Conservation (phyloP, 352 stramenopile genomes). For the Saprolegnia diclina region DNA sequence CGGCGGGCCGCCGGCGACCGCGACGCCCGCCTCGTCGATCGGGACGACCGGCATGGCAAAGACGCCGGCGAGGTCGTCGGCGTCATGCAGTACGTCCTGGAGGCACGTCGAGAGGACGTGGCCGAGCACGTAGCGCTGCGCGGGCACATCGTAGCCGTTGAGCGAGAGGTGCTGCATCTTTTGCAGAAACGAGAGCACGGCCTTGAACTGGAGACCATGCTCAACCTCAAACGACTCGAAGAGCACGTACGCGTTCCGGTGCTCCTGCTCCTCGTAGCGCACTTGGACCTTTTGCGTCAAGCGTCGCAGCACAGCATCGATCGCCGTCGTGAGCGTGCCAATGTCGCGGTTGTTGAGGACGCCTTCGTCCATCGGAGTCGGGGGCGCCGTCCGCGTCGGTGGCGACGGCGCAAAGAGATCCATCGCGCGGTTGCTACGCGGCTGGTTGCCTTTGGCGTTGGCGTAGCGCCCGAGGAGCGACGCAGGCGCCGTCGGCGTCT, state of each 20-base stretch:
- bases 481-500: slow-evolving; percentile 25
- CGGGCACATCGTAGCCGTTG: slow-evolving; percentile 71
- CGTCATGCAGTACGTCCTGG: slow-evolving; percentile 36
- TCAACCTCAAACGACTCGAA: slow-evolving; percentile 63
- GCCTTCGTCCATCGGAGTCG: neutral
- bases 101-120: slow-evolving; percentile 57
- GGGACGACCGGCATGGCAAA: slow-evolving; percentile 26
- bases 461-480: slow-evolving; percentile 72
- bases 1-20: neutral
- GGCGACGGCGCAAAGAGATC: slow-evolving; percentile 44
- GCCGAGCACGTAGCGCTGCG: slow-evolving; percentile 71
- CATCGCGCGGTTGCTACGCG: slow-evolving; percentile 56
- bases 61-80: slow-evolving; percentile 30
- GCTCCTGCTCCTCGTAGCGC: slow-evolving; percentile 28
- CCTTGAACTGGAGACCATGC: slow-evolving; percentile 66
- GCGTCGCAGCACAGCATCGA: slow-evolving; percentile 29
- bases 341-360: slow-evolving; percentile 24
- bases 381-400: neutral
- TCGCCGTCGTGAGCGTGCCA: slow-evolving; percentile 27
- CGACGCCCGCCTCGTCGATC: slow-evolving; percentile 8
- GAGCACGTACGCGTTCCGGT: slow-evolving; percentile 44
- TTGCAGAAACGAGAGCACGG: slow-evolving; percentile 58
- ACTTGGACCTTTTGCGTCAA: slow-evolving; percentile 16
- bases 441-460: slow-evolving; percentile 31
- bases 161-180: slow-evolving; percentile 67